A percentile compares a stretch with the other conserved stretches of the same genome.
Conservation (phyloP, 768 basidiomycete species). For the Trametes cinnabarina region DNA sequence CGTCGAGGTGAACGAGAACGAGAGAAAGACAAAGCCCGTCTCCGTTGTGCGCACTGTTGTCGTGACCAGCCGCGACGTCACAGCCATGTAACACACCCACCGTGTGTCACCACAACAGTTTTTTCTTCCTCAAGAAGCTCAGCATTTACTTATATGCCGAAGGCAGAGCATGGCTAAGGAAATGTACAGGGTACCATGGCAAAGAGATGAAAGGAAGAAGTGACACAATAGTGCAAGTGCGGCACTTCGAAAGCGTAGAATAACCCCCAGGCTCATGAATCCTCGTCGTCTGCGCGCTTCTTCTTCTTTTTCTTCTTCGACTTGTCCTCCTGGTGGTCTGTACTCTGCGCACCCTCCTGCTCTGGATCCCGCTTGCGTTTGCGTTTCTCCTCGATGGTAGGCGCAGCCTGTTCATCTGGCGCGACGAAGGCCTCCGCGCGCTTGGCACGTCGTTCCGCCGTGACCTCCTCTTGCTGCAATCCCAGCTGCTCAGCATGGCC, state of each 20-base stretch:
- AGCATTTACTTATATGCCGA: background rate
- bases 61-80: slow-evolving; percentile 10
- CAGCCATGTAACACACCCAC: slow-evolving; percentile 1
- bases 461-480: slow-evolving; percentile 72
- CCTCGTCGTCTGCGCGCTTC: slow-evolving; percentile 32
- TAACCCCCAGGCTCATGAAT: background rate
- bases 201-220: background rate
- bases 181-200: background rate
- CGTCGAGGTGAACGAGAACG: slow-evolving; percentile 9
- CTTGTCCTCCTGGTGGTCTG: slow-evolving; percentile 34
- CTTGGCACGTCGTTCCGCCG: slow-evolving; percentile 68
- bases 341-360: slow-evolving; percentile 23
- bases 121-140: background rate
- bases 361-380: slow-evolving; percentile 47
- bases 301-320: slow-evolving; percentile 40
- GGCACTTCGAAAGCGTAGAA: background rate
- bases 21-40: background rate
- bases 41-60: background rate
- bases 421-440: slow-evolving; percentile 88
- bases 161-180: background rate
- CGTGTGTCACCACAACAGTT: slow-evolving; percentile 4
- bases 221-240: background rate
- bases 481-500: background rate
- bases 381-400: slow-evolving; percentile 76
- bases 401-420: slow-evolving; percentile 73